Evolutionary conservation across 257 asterid genomes (phyloP).

Genomic region (Jacaranda mimosifolia): DNA sequence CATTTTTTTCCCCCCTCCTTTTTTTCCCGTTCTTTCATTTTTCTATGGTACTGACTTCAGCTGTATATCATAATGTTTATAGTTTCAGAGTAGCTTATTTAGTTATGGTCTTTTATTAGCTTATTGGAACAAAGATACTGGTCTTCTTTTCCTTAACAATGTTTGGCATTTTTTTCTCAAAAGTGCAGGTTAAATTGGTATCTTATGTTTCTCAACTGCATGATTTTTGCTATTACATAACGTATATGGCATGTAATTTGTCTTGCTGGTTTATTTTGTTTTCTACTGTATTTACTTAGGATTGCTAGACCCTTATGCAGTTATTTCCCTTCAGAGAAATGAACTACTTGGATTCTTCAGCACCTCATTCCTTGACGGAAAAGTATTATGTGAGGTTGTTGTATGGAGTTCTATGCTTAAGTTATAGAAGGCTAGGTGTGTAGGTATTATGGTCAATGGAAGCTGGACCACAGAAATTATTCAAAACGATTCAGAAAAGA

Average conservation of each 20-base stretch:
- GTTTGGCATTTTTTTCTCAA: background rate
- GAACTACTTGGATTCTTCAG: background rate
- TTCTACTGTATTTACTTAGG: too few species aligned
- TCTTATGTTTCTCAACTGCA: background rate
- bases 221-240: background rate
- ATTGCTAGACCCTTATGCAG: background rate
- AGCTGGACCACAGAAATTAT: background rate
- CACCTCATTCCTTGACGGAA: background rate
- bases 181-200: background rate
- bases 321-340: background rate
- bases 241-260: background rate
- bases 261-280: background rate
- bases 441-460: conserved; percentile 1
- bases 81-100: background rate
- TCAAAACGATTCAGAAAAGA: background rate
- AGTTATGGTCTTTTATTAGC: too few species aligned
- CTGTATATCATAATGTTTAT: background rate
- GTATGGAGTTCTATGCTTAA: background rate
- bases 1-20: background rate
- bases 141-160: background rate
- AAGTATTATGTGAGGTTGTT: background rate
- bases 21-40: background rate
- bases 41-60: background rate
- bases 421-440: background rate
- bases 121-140: background rate